Evolutionary conservation across 805 yeast species (phyloP).

Genomic region (Scheffersomyces stipitis): DNA sequence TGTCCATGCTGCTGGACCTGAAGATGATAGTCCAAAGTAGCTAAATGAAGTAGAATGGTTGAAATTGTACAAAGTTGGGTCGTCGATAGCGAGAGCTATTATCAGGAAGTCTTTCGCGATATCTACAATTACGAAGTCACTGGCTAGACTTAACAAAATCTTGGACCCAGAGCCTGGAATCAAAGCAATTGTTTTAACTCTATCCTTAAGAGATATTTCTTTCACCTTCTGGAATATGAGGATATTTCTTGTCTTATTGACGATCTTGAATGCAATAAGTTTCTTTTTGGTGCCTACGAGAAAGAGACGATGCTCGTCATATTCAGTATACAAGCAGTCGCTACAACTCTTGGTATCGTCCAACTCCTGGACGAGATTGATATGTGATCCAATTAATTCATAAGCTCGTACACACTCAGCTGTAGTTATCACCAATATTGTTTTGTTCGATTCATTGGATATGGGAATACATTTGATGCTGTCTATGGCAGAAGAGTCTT

Average conservation of each 20-base stretch:
- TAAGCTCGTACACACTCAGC: constrained; percentile 24
- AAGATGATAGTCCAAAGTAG: constrained; percentile 36
- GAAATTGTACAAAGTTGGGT: constrained; percentile 15
- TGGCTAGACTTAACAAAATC: constrained; percentile 22
- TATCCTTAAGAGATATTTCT: constrained; percentile 31
- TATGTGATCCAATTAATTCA: constrained; percentile 31
- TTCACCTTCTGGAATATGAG: constrained; percentile 22
- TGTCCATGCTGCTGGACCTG: constrained; percentile 27
- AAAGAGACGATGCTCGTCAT: constrained; percentile 19
- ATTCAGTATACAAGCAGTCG: constrained; percentile 17
- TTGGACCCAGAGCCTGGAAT: constrained; percentile 8
- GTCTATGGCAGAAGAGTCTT: constrained; percentile 16
- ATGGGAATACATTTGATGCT: constrained; percentile 14
- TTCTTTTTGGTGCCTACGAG: constrained; percentile 31
- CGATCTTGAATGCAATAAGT: constrained; percentile 24
- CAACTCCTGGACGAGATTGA: constrained; percentile 30
- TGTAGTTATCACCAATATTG: constrained; percentile 24
- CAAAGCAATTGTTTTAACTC: constrained; percentile 20
- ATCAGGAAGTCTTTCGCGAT: constrained; percentile 14
- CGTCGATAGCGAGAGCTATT: constrained; percentile 18
- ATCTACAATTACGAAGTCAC: constrained; percentile 28
- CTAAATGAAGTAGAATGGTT: constrained; percentile 30
- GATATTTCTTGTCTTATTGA: constrained; percentile 30
- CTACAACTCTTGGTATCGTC: constrained; percentile 21
- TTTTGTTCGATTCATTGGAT: constrained; percentile 17